Conservation (phyloP, 2,329 filamentous ascomycete species). For the Cadophora malorum region DNA sequence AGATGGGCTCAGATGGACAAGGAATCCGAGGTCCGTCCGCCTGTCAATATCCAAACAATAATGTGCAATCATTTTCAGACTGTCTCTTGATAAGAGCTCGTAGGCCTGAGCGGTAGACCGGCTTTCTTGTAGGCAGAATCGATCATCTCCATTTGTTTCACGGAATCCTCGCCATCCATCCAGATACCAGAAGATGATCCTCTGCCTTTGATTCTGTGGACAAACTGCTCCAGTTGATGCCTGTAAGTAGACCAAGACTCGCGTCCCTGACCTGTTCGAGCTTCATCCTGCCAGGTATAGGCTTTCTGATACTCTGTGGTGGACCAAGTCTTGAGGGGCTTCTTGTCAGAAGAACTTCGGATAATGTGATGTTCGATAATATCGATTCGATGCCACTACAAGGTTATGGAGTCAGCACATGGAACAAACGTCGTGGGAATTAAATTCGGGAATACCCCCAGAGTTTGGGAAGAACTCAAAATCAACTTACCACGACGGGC, state of each 20-base stretch:
- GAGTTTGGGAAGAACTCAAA: background rate
- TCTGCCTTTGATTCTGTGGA: constrained; percentile 51
- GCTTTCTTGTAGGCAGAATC: constrained; percentile 55
- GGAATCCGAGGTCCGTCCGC: constrained; percentile 3
- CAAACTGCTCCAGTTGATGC: constrained; percentile 56
- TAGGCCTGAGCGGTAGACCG: constrained; percentile 45
- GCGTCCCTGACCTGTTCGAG: constrained; percentile 39
- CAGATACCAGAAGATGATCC: constrained; percentile 48
- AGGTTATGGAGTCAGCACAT: background rate
- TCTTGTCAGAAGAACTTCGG: constrained; percentile 24
- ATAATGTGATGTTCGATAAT: constrained; percentile 33
- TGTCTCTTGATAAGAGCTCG: constrained; percentile 22
- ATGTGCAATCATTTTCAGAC: background rate
- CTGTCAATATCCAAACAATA: constrained; percentile 1
- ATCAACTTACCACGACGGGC: constrained; percentile 17
- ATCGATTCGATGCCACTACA: constrained; percentile 36
- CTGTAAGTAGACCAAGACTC: constrained; percentile 53
- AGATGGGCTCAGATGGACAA: background rate
- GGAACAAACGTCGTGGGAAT: background rate
- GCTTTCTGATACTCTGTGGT: constrained; percentile 32
- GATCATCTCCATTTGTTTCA: constrained; percentile 53
- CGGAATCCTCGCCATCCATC: constrained; percentile 51
- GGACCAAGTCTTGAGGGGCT: constrained; percentile 33
- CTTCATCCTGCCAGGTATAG: constrained; percentile 34
- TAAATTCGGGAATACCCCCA: background rate